Base-by-base conservation (phyloP, 1,284 basidiomycete species). In the Ganoderma lucidum region DNA sequence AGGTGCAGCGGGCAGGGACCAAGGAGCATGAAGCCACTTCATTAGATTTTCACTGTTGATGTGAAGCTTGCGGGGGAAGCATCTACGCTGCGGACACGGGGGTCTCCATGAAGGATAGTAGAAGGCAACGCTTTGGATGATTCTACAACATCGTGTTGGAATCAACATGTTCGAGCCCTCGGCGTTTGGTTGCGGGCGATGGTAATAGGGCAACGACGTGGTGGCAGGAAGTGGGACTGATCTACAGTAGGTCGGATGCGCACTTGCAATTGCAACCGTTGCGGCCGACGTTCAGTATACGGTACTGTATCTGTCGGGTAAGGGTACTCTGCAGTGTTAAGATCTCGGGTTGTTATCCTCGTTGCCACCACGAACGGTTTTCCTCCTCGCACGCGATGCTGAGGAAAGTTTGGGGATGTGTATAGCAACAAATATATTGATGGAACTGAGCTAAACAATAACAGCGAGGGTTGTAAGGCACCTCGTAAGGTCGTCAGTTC, bases 401-500 rank as follows among this genome's bases (percentile, higher is more conserved):
- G 42, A 19, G 14, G 42, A 15, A 44, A 6, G 17, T 6, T 4
- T 44, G 42, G 42, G 10, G 23, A 8, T 4, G 9, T 51, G 28
- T 14, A 0, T 51, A 10, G 48, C 3, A 60, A 60, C 58, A n/a
- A 41, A 60, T 60, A 12, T 60, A 41, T 60, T 61, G 39, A 15
- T 39, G 37, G 10, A 15, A 41, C 23, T 42, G 39, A 30, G 10
- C 23, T 14, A 41, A 6, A 4, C 23, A 23, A 28, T 3, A 30
- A 62, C 45, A 65, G 30, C 23, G 3, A 15, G 4, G 37, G 60
- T 37, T 73, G 72, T 73, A 58, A 73, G 72, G 72, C 70, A 73
- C 70, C 72, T 73, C 72, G 72, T 73, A 73, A 73, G 72, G 72
- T 71, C 72, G 63, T 63, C 61, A 41, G 65, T 56, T 59, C 67